phyloP scores from a whole-genome alignment of 108 stramenopile species.

The Stephanodiscus triporus region DNA sequence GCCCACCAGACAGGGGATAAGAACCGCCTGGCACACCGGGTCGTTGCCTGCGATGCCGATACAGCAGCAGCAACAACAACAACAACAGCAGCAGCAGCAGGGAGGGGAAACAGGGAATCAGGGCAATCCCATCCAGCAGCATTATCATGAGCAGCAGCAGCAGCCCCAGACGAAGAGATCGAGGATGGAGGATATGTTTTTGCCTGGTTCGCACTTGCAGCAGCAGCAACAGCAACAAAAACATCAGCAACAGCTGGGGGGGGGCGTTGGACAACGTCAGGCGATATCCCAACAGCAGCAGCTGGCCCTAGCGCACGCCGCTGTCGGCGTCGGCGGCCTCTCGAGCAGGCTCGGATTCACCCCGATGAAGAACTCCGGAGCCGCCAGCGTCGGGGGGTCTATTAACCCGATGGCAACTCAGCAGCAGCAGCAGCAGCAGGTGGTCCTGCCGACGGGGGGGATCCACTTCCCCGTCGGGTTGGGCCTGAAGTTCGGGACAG shows the following conservation, averaged over 20 bases:
- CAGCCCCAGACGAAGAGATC: conserved; percentile 6
- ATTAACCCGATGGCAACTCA: not conserved
- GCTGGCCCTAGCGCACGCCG: conserved; percentile 6
- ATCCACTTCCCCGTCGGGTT: conserved; percentile 28
- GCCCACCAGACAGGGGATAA: conserved; percentile 46
- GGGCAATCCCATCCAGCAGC: conserved; percentile 9
- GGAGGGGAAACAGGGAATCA: conserved; percentile 12
- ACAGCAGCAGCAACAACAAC: conserved; percentile 8
- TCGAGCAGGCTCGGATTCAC: conserved; percentile 30
- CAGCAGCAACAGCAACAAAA: conserved; percentile 14
- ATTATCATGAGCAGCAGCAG: not conserved
- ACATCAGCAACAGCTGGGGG: not conserved
- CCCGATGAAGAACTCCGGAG: conserved; percentile 5
- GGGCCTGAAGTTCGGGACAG: conserved; percentile 25
- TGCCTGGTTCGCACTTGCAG: conserved; percentile 1
- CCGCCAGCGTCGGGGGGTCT: not conserved
- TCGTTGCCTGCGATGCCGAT: conserved; percentile 16
- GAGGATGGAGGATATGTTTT: conserved; percentile 10
- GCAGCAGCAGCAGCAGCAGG: conserved; percentile 27
- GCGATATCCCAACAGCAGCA: conserved; percentile 10
- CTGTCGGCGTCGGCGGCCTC: conserved; percentile 26
- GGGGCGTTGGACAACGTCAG: not conserved
- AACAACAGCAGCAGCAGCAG: conserved; percentile 8
- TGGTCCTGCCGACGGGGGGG: not conserved
- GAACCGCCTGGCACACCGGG: conserved; percentile 49